These are phyloP conservation scores for Globisporangium perplexum DNA, from an alignment of 352 stramenopile genomes.

Conservation along the genomic window DNA sequence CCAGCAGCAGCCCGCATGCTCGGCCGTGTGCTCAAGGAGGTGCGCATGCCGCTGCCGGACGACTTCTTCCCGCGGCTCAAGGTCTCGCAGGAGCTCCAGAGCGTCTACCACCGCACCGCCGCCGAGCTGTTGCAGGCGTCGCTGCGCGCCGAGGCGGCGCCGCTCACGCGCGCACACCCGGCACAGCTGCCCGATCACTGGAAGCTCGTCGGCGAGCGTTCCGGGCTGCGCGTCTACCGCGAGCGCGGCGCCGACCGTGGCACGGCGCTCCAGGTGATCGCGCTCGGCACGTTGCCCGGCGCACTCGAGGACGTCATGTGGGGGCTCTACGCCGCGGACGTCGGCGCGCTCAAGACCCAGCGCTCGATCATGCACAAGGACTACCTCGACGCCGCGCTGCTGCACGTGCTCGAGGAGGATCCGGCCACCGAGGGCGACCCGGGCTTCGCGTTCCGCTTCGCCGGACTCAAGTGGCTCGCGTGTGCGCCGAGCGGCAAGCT, in stretches of 20 bases:
- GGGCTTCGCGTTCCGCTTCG: constrained; percentile 45
- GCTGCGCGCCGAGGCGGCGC: constrained; percentile 28
- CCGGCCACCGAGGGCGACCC: constrained; percentile 44
- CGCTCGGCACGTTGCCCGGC: constrained; percentile 37
- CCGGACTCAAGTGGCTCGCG: constrained; percentile 59
- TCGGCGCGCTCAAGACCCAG: constrained; percentile 47
- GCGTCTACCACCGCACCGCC: constrained; percentile 29
- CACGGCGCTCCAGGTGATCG: constrained; percentile 44
- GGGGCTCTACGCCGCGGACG: constrained; percentile 44
- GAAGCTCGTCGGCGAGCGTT: constrained; percentile 52
- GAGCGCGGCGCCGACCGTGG: constrained; percentile 46
- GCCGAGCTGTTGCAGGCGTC: constrained; percentile 29
- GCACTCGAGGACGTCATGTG: constrained; percentile 60
- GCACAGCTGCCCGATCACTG: constrained; percentile 45
- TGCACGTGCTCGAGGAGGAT: constrained; percentile 54
- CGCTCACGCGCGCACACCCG: constrained; percentile 45
- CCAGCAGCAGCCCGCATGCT: constrained; percentile 26
- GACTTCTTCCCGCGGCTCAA: constrained; percentile 56
- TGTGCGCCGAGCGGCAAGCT: constrained; percentile 37
- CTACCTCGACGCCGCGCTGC: constrained; percentile 46
- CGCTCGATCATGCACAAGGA: constrained; percentile 55
- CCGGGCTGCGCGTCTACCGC: constrained; percentile 48
- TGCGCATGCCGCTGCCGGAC: constrained; percentile 55
- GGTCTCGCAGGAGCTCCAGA: constrained; percentile 26
- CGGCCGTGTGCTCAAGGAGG: constrained; percentile 51